A percentile compares a stretch with the other conserved stretches of the same genome.
phyloP scores from a whole-genome alignment of 441 rosid species.

The Corymbia citriodora region DNA sequence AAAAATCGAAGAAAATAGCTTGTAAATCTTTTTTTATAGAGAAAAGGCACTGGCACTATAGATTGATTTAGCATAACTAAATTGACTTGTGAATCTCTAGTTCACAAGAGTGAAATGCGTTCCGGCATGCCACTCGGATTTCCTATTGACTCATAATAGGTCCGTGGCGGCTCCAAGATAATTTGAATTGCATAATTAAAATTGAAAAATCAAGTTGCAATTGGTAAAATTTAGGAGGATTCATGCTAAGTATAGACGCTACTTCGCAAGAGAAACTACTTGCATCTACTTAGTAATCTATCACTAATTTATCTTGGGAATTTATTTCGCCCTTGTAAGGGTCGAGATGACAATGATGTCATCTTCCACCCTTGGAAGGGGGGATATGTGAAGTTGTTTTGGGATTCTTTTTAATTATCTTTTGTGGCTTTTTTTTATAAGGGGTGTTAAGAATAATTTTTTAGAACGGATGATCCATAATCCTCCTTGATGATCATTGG shows the following conservation, averaged over 20 bases:
- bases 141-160: accelerated
- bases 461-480: background rate
- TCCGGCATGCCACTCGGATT: background rate
- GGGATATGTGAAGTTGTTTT: background rate
- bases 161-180: background rate
- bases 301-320: background rate
- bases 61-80: background rate
- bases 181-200: background rate
- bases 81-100: background rate
- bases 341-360: background rate
- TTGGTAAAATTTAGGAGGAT: background rate
- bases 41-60: background rate
- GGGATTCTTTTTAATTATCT: background rate
- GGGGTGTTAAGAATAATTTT: background rate
- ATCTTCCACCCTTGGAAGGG: background rate
- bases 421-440: no score
- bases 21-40: background rate
- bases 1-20: background rate
- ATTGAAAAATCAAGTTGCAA: background rate
- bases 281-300: background rate
- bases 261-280: background rate
- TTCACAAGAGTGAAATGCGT: background rate
- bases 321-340: background rate
- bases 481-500: background rate
- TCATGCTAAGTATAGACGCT: background rate